Percentiles rank a stretch among this genome's conserved stretches.
phyloP scores from a whole-genome alignment of 2,329 filamentous ascomycete species.

The Sarocladiaceae sp. region DNA sequence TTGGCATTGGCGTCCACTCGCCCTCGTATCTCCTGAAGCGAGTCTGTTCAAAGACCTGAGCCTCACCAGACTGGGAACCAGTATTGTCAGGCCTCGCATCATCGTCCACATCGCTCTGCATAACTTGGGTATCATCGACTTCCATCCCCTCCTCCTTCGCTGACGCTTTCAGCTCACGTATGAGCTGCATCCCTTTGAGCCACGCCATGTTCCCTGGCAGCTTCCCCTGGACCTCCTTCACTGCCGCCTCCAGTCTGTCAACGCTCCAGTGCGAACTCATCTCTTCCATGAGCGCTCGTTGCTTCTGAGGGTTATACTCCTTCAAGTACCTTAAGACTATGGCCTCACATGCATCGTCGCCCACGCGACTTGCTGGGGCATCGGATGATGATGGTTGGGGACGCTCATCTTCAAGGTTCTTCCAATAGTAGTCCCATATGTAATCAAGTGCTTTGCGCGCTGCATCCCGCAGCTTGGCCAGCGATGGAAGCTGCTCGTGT shows the following conservation, averaged over 20 bases:
- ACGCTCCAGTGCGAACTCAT: conserved; percentile 30
- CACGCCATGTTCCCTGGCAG: conserved; percentile 37
- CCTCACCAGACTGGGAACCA: no score
- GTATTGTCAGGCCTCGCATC: no score
- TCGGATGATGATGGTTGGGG: neutral
- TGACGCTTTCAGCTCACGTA: conserved; percentile 26
- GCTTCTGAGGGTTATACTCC: conserved; percentile 19
- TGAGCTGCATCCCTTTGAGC: conserved; percentile 38
- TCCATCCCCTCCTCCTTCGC: conserved; percentile 11
- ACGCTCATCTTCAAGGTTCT: conserved; percentile 30
- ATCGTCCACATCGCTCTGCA: no score
- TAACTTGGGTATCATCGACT: neutral
- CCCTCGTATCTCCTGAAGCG: neutral
- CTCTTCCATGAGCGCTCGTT: conserved; percentile 17
- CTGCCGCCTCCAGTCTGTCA: conserved; percentile 26
- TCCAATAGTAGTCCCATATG: conserved; percentile 91
- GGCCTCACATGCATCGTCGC: conserved; percentile 22
- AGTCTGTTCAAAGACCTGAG: neutral
- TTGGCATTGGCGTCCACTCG: conserved; percentile 2
- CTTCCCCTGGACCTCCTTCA: conserved; percentile 32
- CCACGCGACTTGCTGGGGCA: neutral
- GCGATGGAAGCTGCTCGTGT: conserved; percentile 76
- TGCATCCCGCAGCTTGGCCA: conserved; percentile 65
- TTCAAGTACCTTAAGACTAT: conserved; percentile 33
- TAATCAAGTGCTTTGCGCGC: conserved; percentile 67